Base-by-base conservation (phyloP, 805 yeast genomes). In the Myxozyma vanderwaltii region DNA sequence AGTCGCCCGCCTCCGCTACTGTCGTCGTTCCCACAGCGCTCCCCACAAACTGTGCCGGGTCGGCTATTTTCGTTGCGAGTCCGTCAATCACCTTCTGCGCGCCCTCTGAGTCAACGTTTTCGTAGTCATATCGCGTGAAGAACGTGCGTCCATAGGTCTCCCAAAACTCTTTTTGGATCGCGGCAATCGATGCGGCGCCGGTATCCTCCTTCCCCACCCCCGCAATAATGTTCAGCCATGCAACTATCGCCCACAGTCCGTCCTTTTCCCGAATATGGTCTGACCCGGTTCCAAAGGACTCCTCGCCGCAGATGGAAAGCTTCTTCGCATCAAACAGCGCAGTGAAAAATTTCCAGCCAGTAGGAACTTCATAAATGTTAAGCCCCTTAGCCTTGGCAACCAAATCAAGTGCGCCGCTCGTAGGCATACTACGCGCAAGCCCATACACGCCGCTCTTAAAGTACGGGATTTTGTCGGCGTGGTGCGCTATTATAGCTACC, bases 321-420 rank as follows among this genome's bases (percentile, higher is more conserved):
- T 91, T 91, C 70, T 89, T 84, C 40, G 96, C 91, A 72, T 92
- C 99, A 70, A 92, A 92, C 66, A 92, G 77, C 3, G 96, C 92
- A 76, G 98, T 91, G 82, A 92, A 92, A 73, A 92, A 92, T 76
- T 92, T 92, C 99, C 99, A 92, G 36, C 63, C 99, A 19, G 99
- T 92, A 56, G 99, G 99, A 4, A 94, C 98, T 76, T 94, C 99
- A 75, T 92, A 92, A 63, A 86, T 78, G 51, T 85, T 76, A 65
- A 92, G 76, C 33, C 86, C 86, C 74, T 89, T 85, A 59, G 79
- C 79, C 72, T 83, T 82, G 31, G 96, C 98, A 24, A 94, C 99
- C 58, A 87, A 80, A 70, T 92, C 99, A 68, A 92, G 81, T 35
- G 99, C 98, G 46, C 88, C 91, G 12, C 95, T 86, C 12, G 99